These are phyloP conservation scores for Metschnikowia cubensis DNA, from an alignment of 805 yeast species.

Conservation along the genomic window DNA sequence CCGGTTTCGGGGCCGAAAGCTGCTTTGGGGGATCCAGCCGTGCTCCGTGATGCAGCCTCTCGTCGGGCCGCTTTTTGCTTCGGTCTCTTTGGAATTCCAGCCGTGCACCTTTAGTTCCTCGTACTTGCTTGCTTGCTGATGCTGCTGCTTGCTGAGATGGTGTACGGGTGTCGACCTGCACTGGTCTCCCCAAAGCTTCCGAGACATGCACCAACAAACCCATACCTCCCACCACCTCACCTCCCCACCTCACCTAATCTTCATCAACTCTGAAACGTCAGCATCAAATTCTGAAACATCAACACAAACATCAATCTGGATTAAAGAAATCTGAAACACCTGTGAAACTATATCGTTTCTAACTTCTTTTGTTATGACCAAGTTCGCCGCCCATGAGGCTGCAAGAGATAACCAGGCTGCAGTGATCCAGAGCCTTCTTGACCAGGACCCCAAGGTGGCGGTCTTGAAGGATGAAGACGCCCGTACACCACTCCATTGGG, in stretches of 20 bases:
- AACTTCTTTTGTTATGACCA: background rate
- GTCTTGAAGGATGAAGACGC: conserved; percentile 61
- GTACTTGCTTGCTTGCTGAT: background rate
- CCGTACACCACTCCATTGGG: conserved; percentile 87
- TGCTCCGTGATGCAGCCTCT: background rate
- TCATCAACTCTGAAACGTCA: no score
- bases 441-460: conserved; percentile 46
- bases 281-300: background rate
- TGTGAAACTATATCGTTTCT: no score
- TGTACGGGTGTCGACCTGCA: conserved; percentile 7
- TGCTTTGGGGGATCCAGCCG: background rate
- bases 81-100: no score
- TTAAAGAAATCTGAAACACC: no score
- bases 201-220: background rate
- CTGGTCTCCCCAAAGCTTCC: background rate
- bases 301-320: background rate
- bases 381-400: conserved; percentile 52
- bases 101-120: no score
- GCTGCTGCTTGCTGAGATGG: background rate
- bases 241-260: no score
- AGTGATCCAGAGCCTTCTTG: conserved; percentile 48
- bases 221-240: background rate
- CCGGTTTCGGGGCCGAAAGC: background rate
- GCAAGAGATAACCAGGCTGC: conserved; percentile 57
- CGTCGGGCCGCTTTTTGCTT: no score